Evolutionary conservation across 1,284 basidiomycete genomes (phyloP).

Genomic region (Naganishia cerealis): DNA sequence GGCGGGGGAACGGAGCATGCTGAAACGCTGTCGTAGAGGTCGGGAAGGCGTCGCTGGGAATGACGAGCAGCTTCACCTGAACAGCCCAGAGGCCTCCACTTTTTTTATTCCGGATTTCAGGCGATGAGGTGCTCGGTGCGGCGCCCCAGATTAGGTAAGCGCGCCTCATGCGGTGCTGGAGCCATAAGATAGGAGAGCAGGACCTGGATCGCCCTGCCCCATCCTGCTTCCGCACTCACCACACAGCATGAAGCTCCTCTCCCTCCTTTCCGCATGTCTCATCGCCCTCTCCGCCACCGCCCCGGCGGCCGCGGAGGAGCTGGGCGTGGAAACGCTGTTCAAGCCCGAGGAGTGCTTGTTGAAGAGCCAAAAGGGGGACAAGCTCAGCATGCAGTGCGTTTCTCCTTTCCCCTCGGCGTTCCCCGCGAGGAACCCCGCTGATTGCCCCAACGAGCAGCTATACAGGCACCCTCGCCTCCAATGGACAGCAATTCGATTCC

Average conservation of each 20-base stretch:
- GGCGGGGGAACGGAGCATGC: no score
- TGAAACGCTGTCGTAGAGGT: no score
- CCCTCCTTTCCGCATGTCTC: slow-evolving; percentile 19
- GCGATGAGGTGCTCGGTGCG: background rate
- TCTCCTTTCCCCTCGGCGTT: slow-evolving; percentile 24
- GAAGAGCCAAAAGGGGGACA: slow-evolving; percentile 57
- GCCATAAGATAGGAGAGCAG: background rate
- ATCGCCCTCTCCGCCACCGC: slow-evolving; percentile 13
- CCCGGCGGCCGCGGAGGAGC: slow-evolving; percentile 34
- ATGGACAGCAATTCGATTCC: slow-evolving; percentile 60
- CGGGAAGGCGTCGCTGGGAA: no score
- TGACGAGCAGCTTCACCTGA: no score
- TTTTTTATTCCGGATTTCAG: background rate
- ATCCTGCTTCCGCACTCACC: no score
- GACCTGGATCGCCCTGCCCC: background rate
- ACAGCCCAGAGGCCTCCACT: no score
- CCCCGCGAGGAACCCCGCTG: slow-evolving; percentile 6
- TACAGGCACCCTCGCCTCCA: slow-evolving; percentile 57
- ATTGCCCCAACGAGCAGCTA: slow-evolving; percentile 46
- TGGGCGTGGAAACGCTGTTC: slow-evolving; percentile 55
- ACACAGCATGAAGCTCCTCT: slow-evolving; percentile 30
- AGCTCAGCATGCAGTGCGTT: slow-evolving; percentile 56
- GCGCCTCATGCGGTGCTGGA: background rate
- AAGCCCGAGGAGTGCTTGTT: slow-evolving; percentile 56
- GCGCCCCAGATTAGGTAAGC: slow-evolving; percentile 25